Evolutionary conservation across 345 rosid species (phyloP).

Genomic region (Trapa incisa): DNA sequence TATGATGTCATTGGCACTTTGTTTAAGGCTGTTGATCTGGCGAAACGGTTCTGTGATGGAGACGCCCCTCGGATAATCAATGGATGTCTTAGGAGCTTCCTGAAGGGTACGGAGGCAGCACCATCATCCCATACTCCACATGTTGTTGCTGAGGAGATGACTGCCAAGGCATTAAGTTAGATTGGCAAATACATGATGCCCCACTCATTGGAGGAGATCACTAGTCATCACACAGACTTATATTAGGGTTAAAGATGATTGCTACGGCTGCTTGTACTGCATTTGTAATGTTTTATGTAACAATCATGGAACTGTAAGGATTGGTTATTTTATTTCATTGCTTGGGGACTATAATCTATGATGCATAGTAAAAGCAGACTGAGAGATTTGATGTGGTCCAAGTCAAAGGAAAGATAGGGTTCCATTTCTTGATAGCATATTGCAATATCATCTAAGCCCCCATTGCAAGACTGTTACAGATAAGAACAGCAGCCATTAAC

Average conservation of each 20-base stretch:
- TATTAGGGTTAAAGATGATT: background rate
- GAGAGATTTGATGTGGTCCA: too few relatives aligned
- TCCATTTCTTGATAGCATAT: too few relatives aligned
- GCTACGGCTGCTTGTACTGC: background rate
- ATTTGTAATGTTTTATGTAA: background rate
- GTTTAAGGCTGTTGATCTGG: slow-evolving; percentile 84
- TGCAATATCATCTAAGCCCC: too few relatives aligned
- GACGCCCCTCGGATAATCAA: slow-evolving; percentile 84
- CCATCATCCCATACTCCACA: slow-evolving; percentile 18
- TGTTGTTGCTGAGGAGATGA: slow-evolving; percentile 13
- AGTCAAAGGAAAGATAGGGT: too few relatives aligned
- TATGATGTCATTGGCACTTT: background rate
- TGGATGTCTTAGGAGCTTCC: slow-evolving; percentile 83
- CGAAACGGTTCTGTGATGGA: slow-evolving; percentile 94
- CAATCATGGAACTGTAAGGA: background rate
- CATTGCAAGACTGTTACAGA: too few relatives aligned
- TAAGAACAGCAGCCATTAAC: too few relatives aligned
- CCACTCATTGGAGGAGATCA: too few relatives aligned
- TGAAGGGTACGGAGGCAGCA: slow-evolving; percentile 35
- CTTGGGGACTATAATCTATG: too few relatives aligned
- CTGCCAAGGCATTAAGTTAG: slow-evolving; percentile 7
- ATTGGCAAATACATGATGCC: too few relatives aligned
- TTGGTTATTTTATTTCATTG: background rate
- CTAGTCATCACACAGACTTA: too few relatives aligned
- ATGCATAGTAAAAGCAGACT: too few relatives aligned